phyloP scores from a whole-genome alignment of 495 filamentous ascomycete species.

The Aspergillus egyptiacus region DNA sequence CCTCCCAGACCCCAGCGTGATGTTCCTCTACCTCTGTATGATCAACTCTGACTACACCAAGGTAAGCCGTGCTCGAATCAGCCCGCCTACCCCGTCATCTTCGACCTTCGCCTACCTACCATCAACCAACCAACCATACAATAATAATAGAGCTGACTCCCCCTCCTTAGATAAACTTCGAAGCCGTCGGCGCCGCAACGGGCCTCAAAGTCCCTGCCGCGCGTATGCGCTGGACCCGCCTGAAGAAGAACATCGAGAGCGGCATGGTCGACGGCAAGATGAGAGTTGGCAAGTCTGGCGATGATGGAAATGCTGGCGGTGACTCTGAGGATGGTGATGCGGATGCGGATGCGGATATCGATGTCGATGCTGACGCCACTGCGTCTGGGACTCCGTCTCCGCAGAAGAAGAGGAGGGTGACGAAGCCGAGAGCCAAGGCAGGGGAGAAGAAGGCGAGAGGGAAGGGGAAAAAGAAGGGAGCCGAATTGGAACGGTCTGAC shows the following conservation, averaged over 20 bases:
- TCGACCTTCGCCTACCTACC: neutral
- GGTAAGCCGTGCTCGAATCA: conserved; percentile 18
- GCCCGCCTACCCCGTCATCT: neutral
- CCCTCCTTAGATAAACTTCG: conserved; percentile 30
- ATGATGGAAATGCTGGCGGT: too few species aligned
- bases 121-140: neutral
- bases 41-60: conserved; percentile 26
- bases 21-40: conserved; percentile 37
- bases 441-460: neutral
- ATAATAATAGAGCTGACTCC: neutral
- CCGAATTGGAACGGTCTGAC: too few species aligned
- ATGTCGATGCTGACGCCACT: neutral
- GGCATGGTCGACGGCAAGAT: conserved; percentile 11
- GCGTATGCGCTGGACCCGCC: conserved; percentile 32
- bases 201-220: conserved; percentile 32
- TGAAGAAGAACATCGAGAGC: conserved; percentile 29
- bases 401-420: conserved; percentile 1
- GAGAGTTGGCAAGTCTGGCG: neutral
- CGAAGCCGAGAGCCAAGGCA: neutral
- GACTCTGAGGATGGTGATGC: neutral
- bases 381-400: neutral
- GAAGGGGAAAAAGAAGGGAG: neutral
- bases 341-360: neutral
- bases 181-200: conserved; percentile 24
- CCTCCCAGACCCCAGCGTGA: conserved; percentile 26